Evolutionary conservation across 1,284 basidiomycete species (phyloP).

Genomic region (Ustanciosporium gigantosporum): DNA sequence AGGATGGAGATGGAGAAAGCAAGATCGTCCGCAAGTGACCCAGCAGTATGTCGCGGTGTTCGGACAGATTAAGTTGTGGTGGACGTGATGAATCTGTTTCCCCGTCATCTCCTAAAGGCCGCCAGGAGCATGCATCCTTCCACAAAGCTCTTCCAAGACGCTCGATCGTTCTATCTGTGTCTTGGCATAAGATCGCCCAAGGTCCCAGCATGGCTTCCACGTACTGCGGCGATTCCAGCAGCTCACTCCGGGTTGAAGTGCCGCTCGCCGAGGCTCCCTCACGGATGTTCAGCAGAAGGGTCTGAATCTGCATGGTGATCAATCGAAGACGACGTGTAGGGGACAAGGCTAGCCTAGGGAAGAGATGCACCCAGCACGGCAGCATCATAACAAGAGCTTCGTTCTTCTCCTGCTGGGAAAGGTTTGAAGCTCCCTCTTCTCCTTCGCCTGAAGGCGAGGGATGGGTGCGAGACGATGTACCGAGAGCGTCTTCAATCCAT

Average conservation of each 20-base stretch:
- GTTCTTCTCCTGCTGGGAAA: slow-evolving; percentile 31
- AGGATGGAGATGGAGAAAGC: slow-evolving; percentile 39
- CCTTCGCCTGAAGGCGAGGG: slow-evolving; percentile 59
- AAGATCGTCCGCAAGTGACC: slow-evolving; percentile 40
- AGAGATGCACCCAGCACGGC: slow-evolving; percentile 91
- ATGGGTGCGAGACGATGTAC: slow-evolving; percentile 60
- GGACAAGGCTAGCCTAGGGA: slow-evolving; percentile 78
- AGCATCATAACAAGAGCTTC: slow-evolving; percentile 70
- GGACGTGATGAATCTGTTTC: neutral
- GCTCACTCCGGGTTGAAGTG: slow-evolving; percentile 65
- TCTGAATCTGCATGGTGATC: slow-evolving; percentile 73
- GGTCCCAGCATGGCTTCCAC: slow-evolving; percentile 75
- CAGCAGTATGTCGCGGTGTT: slow-evolving; percentile 17
- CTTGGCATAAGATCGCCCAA: slow-evolving; percentile 76
- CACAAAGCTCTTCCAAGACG: slow-evolving; percentile 67
- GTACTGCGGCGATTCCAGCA: slow-evolving; percentile 70
- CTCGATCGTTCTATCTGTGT: slow-evolving; percentile 72
- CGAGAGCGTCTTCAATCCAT: slow-evolving; percentile 68
- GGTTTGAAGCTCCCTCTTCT: slow-evolving; percentile 22
- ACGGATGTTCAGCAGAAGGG: slow-evolving; percentile 67
- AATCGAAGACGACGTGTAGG: slow-evolving; percentile 77
- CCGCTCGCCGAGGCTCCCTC: neutral
- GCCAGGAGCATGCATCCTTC: slow-evolving; percentile 49
- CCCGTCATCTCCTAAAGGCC: neutral
- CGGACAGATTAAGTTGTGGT: slow-evolving; percentile 10